Percentiles rank a stretch among this genome's conserved stretches.
phyloP scores from a whole-genome alignment of 1,284 basidiomycete species.

The Malassezia vespertilionis region DNA sequence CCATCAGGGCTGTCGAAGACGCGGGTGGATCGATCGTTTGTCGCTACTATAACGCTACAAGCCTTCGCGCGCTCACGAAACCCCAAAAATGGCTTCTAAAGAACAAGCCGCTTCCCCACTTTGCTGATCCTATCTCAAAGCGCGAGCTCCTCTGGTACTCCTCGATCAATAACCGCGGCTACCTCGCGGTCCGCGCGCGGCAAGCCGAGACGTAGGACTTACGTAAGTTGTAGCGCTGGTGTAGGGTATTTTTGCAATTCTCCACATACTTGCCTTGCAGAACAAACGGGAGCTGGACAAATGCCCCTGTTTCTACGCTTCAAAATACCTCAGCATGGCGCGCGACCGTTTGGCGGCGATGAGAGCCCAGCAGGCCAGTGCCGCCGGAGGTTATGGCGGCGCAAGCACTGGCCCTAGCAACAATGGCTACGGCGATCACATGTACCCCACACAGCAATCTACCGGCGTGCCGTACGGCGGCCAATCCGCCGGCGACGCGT shows the following conservation, averaged over 20 bases:
- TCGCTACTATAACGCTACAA: constrained; percentile 80
- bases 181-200: constrained; percentile 13
- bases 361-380: constrained; percentile 33
- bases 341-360: constrained; percentile 31
- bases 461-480: constrained; percentile 15
- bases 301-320: too few species aligned
- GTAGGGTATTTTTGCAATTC: too few species aligned
- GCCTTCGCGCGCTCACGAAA: constrained; percentile 68
- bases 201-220: too few species aligned
- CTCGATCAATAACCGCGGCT: constrained; percentile 17
- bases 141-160: constrained; percentile 29
- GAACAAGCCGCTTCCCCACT: constrained; percentile 27
- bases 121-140: constrained; percentile 34
- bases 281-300: too few species aligned
- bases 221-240: too few species aligned
- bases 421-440: constrained; percentile 46
- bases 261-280: too few species aligned
- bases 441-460: constrained; percentile 40
- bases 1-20: constrained; percentile 71
- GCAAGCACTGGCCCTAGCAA: constrained; percentile 22
- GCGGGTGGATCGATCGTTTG: constrained; percentile 75
- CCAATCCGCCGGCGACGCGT: neutral
- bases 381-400: constrained; percentile 36
- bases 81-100: constrained; percentile 43
- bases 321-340: constrained; percentile 21